Evolutionary conservation across 371 early-diverging fungal species (phyloP).

Genomic region (Entomophthora muscae): DNA sequence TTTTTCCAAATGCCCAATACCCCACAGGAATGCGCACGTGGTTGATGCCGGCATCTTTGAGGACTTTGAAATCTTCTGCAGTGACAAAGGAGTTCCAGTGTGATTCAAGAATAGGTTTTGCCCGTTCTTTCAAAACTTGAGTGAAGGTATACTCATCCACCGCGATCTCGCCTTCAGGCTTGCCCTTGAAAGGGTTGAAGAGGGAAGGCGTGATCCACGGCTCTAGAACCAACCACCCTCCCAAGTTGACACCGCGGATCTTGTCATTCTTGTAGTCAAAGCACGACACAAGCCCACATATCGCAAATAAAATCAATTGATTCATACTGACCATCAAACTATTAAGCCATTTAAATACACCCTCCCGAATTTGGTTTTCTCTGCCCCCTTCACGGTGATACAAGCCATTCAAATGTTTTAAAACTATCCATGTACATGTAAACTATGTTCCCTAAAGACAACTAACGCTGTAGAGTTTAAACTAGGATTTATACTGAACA

Average conservation of each 20-base stretch:
- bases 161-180: conserved; percentile 12
- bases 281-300: not conserved
- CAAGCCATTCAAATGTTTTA: no score
- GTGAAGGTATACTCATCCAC: conserved; percentile 51
- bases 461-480: no score
- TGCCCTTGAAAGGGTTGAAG: conserved; percentile 33
- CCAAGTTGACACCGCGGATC: conserved; percentile 54
- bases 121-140: conserved; percentile 26
- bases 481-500: no score
- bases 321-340: no score
- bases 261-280: not conserved
- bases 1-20: conserved; percentile 46
- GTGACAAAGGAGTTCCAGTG: conserved; percentile 53
- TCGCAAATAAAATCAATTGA: no score
- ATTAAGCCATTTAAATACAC: no score
- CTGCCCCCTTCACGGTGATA: no score
- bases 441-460: no score
- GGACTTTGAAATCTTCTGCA: conserved; percentile 39
- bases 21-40: conserved; percentile 59
- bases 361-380: no score
- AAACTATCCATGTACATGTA: no score
- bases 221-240: conserved; percentile 55
- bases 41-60: conserved; percentile 42
- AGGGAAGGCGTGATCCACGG: conserved; percentile 52
- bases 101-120: conserved; percentile 21